Base-by-base conservation (phyloP, 2,329 filamentous ascomycete genomes). In the Dryadomyces quercivorus region DNA sequence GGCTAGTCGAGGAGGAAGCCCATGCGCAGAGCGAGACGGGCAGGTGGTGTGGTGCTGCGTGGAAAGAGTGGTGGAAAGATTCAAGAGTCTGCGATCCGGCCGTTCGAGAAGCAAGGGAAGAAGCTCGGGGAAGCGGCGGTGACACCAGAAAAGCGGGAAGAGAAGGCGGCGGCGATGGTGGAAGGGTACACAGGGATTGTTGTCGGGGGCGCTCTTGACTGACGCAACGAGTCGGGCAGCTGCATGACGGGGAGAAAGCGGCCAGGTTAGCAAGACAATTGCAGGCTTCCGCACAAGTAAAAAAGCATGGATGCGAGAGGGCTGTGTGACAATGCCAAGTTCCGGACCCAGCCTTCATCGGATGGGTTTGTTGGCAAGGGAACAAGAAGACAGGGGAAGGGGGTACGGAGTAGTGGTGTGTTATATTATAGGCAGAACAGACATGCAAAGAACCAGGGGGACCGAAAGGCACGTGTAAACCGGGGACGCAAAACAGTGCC, bases 221-320 rank as follows among this genome's bases (percentile, higher is more conserved):
- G 56, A 59, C 55, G 57, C 55, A 54, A 56, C 57, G 56, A 60
- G 53, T 59, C 63, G 66, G 66, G 58, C 59, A 61, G 64, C 70
- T 72, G 67, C 68, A 70, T 68, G 58, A 59, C 57, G 58, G 51
- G 57, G 52, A 52, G 20, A 40, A 45, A 58, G 58, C 36, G 58
- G 57, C 53, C 61, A 53, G 59, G 63, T 69, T 62, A 69, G 67
- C 62, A 56, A 60, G 43, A 43, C 20, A 36, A 18, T 49, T 51
- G 12, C 26, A 31, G 5, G 36, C 10, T 42, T 15, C 49, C 6
- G 36, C 16, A 20, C 12, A 16, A n/a, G 42, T n/a, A 42, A 22
- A 36, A 38, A 40, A 31, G 48, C 18, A 38, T 38, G 18, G 13
- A 22, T 20, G 49, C 38, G 18, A 26, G 49, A 21, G 34, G 34